Percentiles rank a stretch among this genome's conserved stretches.
phyloP scores from a whole-genome alignment of 257 asterid species.

The Mentha longifolia region DNA sequence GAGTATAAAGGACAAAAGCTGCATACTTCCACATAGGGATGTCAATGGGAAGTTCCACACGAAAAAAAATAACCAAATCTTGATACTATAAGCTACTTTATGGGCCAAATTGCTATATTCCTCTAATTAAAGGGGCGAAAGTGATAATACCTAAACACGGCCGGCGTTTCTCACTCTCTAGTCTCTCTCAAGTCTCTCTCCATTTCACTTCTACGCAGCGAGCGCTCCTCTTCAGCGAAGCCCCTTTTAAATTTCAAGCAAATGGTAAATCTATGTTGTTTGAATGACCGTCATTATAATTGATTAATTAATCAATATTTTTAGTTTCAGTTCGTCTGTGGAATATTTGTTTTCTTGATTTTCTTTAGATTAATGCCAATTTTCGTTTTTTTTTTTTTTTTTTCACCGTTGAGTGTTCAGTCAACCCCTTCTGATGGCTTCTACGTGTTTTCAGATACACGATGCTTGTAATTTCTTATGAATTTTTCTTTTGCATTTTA shows the following conservation, averaged over 20 bases:
- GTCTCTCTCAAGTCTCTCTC: not conserved
- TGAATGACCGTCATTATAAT: not conserved
- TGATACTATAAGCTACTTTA: not conserved
- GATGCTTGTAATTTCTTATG: not conserved
- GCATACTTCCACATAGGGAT: not conserved
- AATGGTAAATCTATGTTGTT: constrained; percentile 38
- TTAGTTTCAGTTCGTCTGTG: constrained; percentile 7
- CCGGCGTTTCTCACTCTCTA: not conserved
- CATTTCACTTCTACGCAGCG: not conserved
- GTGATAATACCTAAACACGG: constrained; percentile 19
- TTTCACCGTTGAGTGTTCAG: constrained; percentile 21
- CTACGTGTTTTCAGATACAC: not conserved
- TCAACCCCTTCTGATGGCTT: constrained; percentile 31
- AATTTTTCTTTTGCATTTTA: not conserved
- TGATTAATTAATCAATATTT: not conserved
- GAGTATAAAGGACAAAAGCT: not conserved
- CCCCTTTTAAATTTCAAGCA: constrained; percentile 30
- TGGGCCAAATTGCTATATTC: not conserved
- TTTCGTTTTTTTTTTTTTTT: no score
- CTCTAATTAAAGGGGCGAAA: constrained; percentile 22
- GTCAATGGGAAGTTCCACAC: no score
- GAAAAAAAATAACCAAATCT: not conserved
- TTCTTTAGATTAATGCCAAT: constrained; percentile 4
- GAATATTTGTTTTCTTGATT: constrained; percentile 16
- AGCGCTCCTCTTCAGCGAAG: constrained; percentile 6